Evolutionary conservation across 2,329 filamentous ascomycete species (phyloP), one percentile per base, ranked within the genome.

Genomic region (Stemphylium lycopersici): DNA sequence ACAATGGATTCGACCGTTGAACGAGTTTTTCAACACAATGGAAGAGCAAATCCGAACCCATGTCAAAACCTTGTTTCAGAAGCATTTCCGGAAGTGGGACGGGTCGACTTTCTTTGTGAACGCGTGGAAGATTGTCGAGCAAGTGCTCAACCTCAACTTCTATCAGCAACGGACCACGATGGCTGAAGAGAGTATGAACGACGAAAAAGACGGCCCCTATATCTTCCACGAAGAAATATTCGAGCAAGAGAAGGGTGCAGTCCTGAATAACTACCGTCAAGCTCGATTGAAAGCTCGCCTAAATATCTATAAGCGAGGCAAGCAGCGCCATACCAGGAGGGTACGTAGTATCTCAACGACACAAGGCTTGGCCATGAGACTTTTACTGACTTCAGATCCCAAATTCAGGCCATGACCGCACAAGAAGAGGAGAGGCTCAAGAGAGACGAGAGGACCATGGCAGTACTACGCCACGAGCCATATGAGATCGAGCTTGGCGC

Each of bases 401-500:
- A 29, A 3, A 29, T 11, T 11, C 11, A 67, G 24, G 39, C 29
- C 0, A 5, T 63, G 1, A 50, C 58, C 3, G 12, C 34, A 0
- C 22, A 24, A 0, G 76, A 79, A 4, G 59, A 71, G 10, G 65
- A 67, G 5, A 73, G 67, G 33, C 16, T 69, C 1, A 47, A 43
- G 0, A 65, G 63, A 15, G 70, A 75, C 4, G 56, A 68, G 1
- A 50, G 45, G 2, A 64, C 63, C 38, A 58, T 56, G 5, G 31
- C 37, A 0, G 42, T 70, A 22, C 76, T 90, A 10, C 81, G 81
- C 0, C 69, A 77, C 0, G 89, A 91, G 62, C 77, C 79, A 0
- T 91, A 85, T 61, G 68, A 78, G 1, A 72, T 76, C 0, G 88
- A 91, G 66, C 72, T 92, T 0, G 78, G 81, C 7, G 83, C 89